phyloP scores from a whole-genome alignment of 805 yeast genomes.

The Candida dajiaensis region DNA sequence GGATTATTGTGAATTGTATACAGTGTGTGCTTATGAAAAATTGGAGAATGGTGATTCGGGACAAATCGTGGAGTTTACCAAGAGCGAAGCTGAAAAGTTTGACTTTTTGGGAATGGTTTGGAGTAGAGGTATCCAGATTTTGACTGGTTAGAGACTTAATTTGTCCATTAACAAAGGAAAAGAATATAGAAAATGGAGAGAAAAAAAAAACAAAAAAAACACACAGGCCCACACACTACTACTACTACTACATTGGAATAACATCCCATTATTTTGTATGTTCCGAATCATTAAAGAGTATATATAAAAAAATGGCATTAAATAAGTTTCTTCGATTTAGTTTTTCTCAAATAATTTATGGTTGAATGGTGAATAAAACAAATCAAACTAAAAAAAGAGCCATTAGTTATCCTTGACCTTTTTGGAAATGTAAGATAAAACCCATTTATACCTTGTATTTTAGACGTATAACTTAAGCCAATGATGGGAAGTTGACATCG shows the following conservation, averaged over 20 bases:
- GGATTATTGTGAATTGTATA: slow-evolving; percentile 41
- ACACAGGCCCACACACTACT: too few species aligned
- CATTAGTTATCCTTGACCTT: not conserved
- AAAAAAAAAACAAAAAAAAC: too few species aligned
- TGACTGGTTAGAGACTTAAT: too few species aligned
- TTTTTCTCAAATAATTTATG: not conserved
- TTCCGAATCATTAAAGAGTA: not conserved
- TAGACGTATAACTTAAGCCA: not conserved
- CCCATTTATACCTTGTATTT: not conserved
- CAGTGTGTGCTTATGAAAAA: slow-evolving; percentile 52
- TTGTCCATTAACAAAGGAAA: too few species aligned
- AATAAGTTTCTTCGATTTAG: not conserved
- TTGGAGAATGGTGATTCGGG: slow-evolving; percentile 19
- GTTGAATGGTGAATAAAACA: not conserved
- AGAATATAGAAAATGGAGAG: too few species aligned
- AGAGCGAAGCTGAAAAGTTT: not conserved
- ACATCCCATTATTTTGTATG: not conserved
- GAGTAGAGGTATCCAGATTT: slow-evolving; percentile 1
- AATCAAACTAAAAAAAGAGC: not conserved
- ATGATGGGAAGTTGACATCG: not conserved
- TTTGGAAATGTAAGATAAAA: not conserved
- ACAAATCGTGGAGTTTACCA: slow-evolving; percentile 4
- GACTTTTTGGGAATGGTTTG: slow-evolving; percentile 12
- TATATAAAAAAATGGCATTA: not conserved
- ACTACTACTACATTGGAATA: not conserved